Evolutionary conservation across 352 stramenopile genomes (phyloP), one percentile per base, ranked within the genome.

Genomic region (Phytopythium helicoides): DNA sequence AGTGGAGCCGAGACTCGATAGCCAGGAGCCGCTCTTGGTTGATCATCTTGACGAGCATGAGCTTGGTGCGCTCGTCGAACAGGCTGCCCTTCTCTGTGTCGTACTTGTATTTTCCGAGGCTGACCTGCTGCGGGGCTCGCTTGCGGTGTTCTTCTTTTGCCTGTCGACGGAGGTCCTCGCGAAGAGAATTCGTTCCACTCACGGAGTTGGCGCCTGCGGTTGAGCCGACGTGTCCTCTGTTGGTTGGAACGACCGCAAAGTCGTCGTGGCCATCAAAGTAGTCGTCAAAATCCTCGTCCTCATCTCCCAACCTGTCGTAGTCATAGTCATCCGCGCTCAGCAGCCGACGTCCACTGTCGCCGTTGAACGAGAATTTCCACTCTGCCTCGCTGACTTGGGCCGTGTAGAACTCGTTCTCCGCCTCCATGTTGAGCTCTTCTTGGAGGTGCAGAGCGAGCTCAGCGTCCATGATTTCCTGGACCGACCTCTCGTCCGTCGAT

Each of bases 381-480:
- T 72, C 58, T 22, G 62, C 49, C 37, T 64, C 51, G 39, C 35
- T 8, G 45, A 21, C 11, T 18, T 8, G 19, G 25, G 15, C 16
- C 11, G 3, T 28, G 14, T 21, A 21, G 37, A 26, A 25, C 15
- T 18, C 23, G 37, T 25, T 46, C 47, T 53, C 18, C 4, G 46
- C 26, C n/a, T 39, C 22, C 42, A 26, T n/a, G 10, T 50, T 25
- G 22, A 52, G 23, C 1, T 59, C 39, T 31, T 78, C 58, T 6
- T 74, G 54, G 35, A 86, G 52, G 50, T 81, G 62, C 15, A 54
- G 51, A 3, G 74, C 73, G 26, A 88, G 52, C 49, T 84, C 71
- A 52, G 84, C 76, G 58, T 88, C 76, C 65, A 86, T 76, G 55
- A 88, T 84, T 47, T 88, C 69, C 64, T 84, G 76, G 26, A 86